These are phyloP conservation scores for Mycena filopes DNA, from an alignment of 768 basidiomycete species.

Conservation along the genomic window DNA sequence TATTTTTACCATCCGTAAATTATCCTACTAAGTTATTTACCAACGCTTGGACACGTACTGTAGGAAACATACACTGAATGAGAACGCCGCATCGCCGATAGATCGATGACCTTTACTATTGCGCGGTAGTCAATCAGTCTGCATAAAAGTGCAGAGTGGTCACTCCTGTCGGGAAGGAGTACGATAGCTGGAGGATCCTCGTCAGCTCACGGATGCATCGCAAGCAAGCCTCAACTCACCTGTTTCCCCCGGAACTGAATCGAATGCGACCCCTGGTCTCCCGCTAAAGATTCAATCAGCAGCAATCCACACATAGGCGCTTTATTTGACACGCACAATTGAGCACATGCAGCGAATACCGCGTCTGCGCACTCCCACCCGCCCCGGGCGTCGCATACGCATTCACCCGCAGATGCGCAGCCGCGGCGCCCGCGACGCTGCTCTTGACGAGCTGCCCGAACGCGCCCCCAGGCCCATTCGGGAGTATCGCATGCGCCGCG, in stretches of 20 bases:
- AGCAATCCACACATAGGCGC: no score
- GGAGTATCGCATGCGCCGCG: conserved; percentile 7
- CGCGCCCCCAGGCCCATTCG: not conserved
- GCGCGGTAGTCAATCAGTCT: no score
- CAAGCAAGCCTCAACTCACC: not conserved
- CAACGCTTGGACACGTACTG: no score
- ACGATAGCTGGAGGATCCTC: not conserved
- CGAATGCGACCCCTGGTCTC: not conserved
- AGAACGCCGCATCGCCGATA: no score
- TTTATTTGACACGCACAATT: conserved; percentile 12
- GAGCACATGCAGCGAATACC: conserved; percentile 18
- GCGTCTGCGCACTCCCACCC: not conserved
- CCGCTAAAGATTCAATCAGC: not conserved
- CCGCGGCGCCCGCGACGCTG: not conserved
- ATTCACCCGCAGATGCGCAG: conserved; percentile 2
- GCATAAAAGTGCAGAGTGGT: conserved; percentile 6
- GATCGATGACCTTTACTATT: no score
- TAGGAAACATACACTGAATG: no score
- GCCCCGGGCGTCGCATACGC: conserved; percentile 2
- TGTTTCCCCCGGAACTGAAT: conserved; percentile 8
- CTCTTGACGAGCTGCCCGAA: conserved; percentile 10
- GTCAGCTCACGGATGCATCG: not conserved
- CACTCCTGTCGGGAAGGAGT: conserved; percentile 6
- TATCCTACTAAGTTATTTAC: not conserved
- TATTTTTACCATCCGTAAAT: conserved; percentile 6